These are phyloP conservation scores for Pistacia integerrima DNA, from an alignment of 345 rosid species.

Conservation along the genomic window DNA sequence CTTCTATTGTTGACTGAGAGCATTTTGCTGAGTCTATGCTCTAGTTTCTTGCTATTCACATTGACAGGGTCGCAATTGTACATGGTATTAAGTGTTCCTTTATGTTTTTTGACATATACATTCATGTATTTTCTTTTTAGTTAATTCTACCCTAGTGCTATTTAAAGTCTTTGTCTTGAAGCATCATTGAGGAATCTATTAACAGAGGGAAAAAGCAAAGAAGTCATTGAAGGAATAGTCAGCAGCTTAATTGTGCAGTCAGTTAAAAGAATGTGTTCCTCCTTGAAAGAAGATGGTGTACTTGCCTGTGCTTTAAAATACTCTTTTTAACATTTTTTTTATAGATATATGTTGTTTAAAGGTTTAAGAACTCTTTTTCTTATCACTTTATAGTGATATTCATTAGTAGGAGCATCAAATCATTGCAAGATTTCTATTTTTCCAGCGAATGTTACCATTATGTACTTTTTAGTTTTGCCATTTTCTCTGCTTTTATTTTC, in stretches of 20 bases:
- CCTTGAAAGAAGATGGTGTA: conserved; percentile 46
- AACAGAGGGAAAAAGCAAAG: conserved; percentile 45
- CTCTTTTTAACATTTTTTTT: neutral
- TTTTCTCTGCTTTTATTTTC: conserved; percentile 18
- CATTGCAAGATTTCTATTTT: conserved; percentile 2
- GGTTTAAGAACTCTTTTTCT: neutral
- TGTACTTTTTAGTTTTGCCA: neutral
- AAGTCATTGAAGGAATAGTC: conserved; percentile 58
- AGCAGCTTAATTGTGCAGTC: conserved; percentile 55
- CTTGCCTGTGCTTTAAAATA: conserved; percentile 7
- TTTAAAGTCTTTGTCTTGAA: conserved; percentile 31
- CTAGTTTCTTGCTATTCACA: neutral
- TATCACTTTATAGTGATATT: neutral
- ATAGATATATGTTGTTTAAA: neutral
- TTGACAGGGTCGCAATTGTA: neutral
- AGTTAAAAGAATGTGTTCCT: conserved; percentile 65
- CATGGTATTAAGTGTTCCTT: too few relatives aligned
- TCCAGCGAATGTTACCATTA: conserved; percentile 7
- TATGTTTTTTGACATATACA: neutral
- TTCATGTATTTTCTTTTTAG: neutral
- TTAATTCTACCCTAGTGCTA: neutral
- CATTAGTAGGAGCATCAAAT: neutral
- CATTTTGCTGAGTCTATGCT: neutral
- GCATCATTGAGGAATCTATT: conserved; percentile 63
- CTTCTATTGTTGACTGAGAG: neutral